Evolutionary conservation across 805 yeast genomes (phyloP), one percentile per base, ranked within the genome.

Genomic region (Candida takata): DNA sequence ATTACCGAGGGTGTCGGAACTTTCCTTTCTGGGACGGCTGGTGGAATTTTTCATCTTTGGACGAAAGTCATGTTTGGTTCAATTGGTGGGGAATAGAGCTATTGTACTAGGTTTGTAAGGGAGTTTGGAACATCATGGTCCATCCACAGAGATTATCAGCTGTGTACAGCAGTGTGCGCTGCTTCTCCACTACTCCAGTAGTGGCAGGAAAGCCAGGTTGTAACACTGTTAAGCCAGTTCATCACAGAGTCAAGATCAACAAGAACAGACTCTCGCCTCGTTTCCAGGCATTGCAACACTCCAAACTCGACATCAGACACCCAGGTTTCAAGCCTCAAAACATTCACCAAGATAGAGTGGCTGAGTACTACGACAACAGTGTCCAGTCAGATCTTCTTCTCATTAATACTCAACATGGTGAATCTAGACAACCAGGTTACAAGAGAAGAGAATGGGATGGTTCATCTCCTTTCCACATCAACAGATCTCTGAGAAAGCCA

Each of bases 201-300:
- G 64, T 48, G 34, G 61, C 52, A 26, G 61, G 61, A 39, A 71
- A 63, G 57, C 71, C 71, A 33, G 81, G 77, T 21, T 74, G 72
- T 57, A 81, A 94, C 27, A 72, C 84, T 34, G 88, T 85, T 25
- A 74, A 81, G 34, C 97, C 98, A 2, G 94, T 90, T 12, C 98
- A 92, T 59, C 98, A 92, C 61, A 70, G 75, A 41, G 84, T 90
- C 29, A 76, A 74, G 46, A 77, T 85, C 53, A 71, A 74, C 51
- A 92, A 92, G 58, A 63, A 77, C 26, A 73, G 74, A 36, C 70
- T 90, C 33, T 80, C 88, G 25, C 87, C 90, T 38, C 68, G 79
- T 41, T 83, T 79, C 58, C 76, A 82, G 35, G 83, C 76, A 27
- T 61, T 84, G 39, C 72, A 82, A 43, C 61, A 70, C 33, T 74